Evolutionary conservation across 805 yeast species (phyloP).

Genomic region (Saccharomyces jurei): DNA sequence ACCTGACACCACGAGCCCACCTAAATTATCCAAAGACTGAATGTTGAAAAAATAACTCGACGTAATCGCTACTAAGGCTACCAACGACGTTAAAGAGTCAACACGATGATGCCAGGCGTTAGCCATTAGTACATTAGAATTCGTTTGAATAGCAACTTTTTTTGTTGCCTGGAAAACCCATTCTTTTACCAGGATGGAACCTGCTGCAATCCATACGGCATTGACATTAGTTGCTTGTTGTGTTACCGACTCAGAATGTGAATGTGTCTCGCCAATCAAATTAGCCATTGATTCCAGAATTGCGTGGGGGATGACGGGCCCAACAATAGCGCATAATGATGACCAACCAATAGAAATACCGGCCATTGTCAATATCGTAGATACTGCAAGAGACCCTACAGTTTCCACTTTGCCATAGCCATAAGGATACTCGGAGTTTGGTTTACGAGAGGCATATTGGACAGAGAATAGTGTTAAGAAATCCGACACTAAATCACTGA

Average conservation of each 20-base stretch:
- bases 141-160: slow-evolving; percentile 65
- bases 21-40: slow-evolving; percentile 84
- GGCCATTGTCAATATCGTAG: slow-evolving; percentile 73
- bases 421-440: slow-evolving; percentile 58
- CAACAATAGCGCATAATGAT: slow-evolving; percentile 59
- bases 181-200: slow-evolving; percentile 79
- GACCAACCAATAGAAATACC: slow-evolving; percentile 89
- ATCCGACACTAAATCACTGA: slow-evolving; percentile 85
- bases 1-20: slow-evolving; percentile 79
- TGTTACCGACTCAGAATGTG: slow-evolving; percentile 30
- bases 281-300: slow-evolving; percentile 46
- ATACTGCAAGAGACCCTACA: slow-evolving; percentile 82
- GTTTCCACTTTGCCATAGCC: slow-evolving; percentile 94
- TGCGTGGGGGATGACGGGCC: slow-evolving; percentile 57
- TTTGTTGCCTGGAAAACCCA: slow-evolving; percentile 78
- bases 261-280: slow-evolving; percentile 27
- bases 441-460: slow-evolving; percentile 55
- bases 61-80: slow-evolving; percentile 80
- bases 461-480: slow-evolving; percentile 85
- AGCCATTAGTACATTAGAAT: slow-evolving; percentile 85
- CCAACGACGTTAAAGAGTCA: slow-evolving; percentile 84
- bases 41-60: slow-evolving; percentile 72
- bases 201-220: slow-evolving; percentile 95
- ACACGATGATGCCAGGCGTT: slow-evolving; percentile 99
- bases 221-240: slow-evolving; percentile 57